Percentiles rank a stretch among this genome's conserved stretches.
These are phyloP conservation scores for Pythium myriotylum DNA, from an alignment of 352 stramenopile genomes.

Conservation along the genomic window DNA sequence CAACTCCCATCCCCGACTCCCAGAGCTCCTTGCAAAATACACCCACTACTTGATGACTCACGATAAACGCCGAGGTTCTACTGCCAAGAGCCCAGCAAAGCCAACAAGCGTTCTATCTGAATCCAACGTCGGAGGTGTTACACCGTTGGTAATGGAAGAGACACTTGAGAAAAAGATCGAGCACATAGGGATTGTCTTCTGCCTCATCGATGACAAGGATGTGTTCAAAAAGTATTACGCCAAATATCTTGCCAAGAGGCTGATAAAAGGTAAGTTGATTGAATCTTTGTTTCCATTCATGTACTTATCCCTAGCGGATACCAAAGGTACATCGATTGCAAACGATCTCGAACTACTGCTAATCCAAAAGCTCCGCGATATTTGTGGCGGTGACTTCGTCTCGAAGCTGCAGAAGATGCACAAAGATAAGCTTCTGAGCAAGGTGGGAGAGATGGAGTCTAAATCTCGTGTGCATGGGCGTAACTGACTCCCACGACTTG, in stretches of 20 bases:
- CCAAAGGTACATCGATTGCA: slow-evolving; percentile 61
- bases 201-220: slow-evolving; percentile 89
- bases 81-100: slow-evolving; percentile 22
- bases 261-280: slow-evolving; percentile 75
- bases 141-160: slow-evolving; percentile 48
- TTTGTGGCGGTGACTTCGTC: slow-evolving; percentile 85
- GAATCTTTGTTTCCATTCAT: background rate
- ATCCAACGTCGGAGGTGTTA: slow-evolving; percentile 11
- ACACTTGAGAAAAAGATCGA: slow-evolving; percentile 80
- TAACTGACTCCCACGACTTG: no score
- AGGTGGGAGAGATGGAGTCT: slow-evolving; percentile 37
- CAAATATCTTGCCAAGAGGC: slow-evolving; percentile 79
- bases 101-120: slow-evolving; percentile 1
- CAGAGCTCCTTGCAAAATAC: slow-evolving; percentile 83
- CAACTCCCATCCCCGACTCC: slow-evolving; percentile 78
- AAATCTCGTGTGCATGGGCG: background rate
- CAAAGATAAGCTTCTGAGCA: slow-evolving; percentile 85
- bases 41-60: slow-evolving; percentile 86
- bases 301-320: background rate
- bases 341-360: slow-evolving; percentile 79
- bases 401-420: slow-evolving; percentile 90
- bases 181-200: slow-evolving; percentile 84
- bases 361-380: slow-evolving; percentile 84
- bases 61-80: slow-evolving; percentile 42
- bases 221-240: slow-evolving; percentile 91